These are phyloP conservation scores for Gastrolobium bilobum DNA, from an alignment of 306 rosid species.

Conservation along the genomic window DNA sequence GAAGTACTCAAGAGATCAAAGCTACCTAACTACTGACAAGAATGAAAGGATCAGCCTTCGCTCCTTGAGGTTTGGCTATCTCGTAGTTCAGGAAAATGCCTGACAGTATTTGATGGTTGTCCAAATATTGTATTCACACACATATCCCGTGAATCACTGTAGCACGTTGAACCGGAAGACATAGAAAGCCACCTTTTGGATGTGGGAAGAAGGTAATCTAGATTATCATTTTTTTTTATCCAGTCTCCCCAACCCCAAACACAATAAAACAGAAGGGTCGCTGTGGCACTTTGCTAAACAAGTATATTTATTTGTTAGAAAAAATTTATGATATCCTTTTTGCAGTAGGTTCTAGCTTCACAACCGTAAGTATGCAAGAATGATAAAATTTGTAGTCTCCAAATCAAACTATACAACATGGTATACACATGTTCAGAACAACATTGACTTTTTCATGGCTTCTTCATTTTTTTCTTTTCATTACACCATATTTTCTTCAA, in stretches of 20 bases:
- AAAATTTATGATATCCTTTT: background rate
- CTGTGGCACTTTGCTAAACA: background rate
- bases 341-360: conserved; percentile 18
- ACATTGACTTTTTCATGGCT: background rate
- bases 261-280: too few relatives aligned
- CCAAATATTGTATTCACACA: too few relatives aligned
- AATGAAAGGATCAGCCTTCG: too few relatives aligned
- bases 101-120: too few relatives aligned
- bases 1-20: too few relatives aligned
- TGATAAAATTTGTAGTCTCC: background rate
- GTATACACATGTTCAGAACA: background rate
- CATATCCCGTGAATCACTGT: too few relatives aligned
- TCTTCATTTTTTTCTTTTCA: background rate
- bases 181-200: background rate
- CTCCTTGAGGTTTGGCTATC: too few relatives aligned
- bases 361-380: background rate
- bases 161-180: too few relatives aligned
- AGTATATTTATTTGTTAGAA: background rate
- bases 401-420: conserved; percentile 13
- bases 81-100: too few relatives aligned
- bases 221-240: background rate
- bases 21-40: too few relatives aligned
- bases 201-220: background rate
- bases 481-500: conserved; percentile 30
- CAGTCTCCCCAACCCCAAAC: background rate